Conservation (phyloP, 1,139 yeast genomes). For the Diutina pseudorugosa region DNA sequence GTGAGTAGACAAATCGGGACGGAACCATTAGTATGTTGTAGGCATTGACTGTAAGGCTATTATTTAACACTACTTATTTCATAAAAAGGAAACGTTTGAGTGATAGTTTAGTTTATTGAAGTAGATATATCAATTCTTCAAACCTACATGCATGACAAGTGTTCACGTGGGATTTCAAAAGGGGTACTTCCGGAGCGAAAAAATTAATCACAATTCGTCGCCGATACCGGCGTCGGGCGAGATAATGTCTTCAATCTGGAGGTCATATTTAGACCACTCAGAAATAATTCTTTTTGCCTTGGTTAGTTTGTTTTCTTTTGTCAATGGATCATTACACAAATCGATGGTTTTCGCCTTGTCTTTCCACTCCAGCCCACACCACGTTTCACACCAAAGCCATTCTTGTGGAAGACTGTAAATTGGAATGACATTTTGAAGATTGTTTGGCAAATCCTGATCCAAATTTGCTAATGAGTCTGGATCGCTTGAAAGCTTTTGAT, state of each 20-base stretch:
- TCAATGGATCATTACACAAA: conserved; percentile 70
- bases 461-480: conserved; percentile 67
- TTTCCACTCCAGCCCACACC: conserved; percentile 66
- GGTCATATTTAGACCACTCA: conserved; percentile 63
- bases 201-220: not conserved
- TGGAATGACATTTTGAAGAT: conserved; percentile 54
- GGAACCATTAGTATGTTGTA: too few relatives aligned
- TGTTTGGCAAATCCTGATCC: conserved; percentile 89
- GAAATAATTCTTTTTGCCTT: conserved; percentile 66
- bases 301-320: conserved; percentile 65
- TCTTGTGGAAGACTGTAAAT: conserved; percentile 68
- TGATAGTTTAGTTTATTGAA: too few relatives aligned
- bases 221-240: not conserved
- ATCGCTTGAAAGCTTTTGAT: conserved; percentile 72
- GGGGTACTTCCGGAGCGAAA: not conserved
- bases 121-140: not conserved
- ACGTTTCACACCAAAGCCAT: conserved; percentile 91
- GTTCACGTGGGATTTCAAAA: not conserved
- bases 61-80: too few relatives aligned
- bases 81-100: too few relatives aligned
- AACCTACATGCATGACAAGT: not conserved
- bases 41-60: too few relatives aligned
- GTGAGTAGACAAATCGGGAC: not conserved
- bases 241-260: conserved; percentile 6
- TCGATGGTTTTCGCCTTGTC: conserved; percentile 65